Conservation (phyloP, 345 rosid species). For the Eucalyptus globulus region DNA sequence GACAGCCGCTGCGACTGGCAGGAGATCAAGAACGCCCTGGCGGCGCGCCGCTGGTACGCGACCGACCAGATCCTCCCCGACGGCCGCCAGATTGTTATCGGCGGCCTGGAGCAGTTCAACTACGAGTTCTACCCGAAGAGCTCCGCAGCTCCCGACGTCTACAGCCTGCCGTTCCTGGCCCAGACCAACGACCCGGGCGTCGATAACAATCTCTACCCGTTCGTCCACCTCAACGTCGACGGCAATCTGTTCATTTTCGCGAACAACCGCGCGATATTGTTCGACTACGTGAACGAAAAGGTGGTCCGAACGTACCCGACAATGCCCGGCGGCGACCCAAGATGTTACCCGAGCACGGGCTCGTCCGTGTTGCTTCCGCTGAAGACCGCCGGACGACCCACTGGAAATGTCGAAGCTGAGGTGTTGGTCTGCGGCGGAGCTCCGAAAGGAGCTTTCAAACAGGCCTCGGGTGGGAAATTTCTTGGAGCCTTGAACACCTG, state of each 20-base stretch:
- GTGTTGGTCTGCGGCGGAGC: constrained; percentile 54
- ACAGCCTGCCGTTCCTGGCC: too few species aligned
- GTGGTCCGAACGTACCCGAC: constrained; percentile 25
- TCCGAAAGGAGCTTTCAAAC: constrained; percentile 26
- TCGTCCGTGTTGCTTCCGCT: constrained; percentile 34
- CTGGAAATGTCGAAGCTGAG: constrained; percentile 3
- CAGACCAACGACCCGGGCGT: too few species aligned
- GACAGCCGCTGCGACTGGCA: background rate
- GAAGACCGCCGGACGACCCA: background rate
- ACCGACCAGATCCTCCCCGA: constrained; percentile 15
- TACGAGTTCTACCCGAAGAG: constrained; percentile 14
- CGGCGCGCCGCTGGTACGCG: constrained; percentile 27
- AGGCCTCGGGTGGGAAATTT: constrained; percentile 1
- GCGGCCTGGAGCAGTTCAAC: constrained; percentile 11
- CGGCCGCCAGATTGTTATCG: constrained; percentile 10
- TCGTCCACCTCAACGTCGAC: constrained; percentile 16
- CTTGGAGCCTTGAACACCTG: constrained; percentile 19
- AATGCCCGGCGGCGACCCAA: constrained; percentile 32
- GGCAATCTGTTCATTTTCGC: constrained; percentile 40
- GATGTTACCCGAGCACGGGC: constrained; percentile 47
- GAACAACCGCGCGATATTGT: constrained; percentile 23
- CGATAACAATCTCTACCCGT: too few species aligned
- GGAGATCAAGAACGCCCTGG: constrained; percentile 1
- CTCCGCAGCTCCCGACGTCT: background rate
- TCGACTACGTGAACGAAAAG: constrained; percentile 14